Evolutionary conservation across 306 rosid species (phyloP).

Genomic region (Notholithocarpus densiflorus): DNA sequence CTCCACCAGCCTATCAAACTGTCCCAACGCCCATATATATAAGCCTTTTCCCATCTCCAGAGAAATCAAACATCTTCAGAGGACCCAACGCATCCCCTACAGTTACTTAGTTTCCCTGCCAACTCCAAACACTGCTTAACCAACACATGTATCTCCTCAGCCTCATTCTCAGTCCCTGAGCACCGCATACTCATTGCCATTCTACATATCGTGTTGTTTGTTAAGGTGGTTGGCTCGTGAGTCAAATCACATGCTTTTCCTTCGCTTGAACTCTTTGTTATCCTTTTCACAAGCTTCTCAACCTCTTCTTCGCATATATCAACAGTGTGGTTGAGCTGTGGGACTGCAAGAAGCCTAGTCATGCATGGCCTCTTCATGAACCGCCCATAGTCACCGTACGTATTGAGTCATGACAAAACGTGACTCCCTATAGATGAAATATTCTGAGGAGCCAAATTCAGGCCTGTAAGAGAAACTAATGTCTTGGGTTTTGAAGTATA

Average conservation of each 20-base stretch:
- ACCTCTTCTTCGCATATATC: slow-evolving; percentile 39
- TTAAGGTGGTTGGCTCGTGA: slow-evolving; percentile 28
- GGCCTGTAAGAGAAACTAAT: slow-evolving; percentile 46
- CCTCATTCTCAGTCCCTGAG: slow-evolving; percentile 29
- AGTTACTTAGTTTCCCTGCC: slow-evolving; percentile 45
- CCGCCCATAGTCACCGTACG: slow-evolving; percentile 58
- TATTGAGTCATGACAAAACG: slow-evolving; percentile 46
- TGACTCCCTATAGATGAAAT: slow-evolving; percentile 41
- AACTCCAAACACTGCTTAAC: slow-evolving; percentile 30
- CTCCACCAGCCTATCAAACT: slow-evolving; percentile 54
- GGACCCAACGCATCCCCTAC: slow-evolving; percentile 64
- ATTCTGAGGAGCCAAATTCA: slow-evolving; percentile 43
- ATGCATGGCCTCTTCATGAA: slow-evolving; percentile 62
- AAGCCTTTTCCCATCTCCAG: slow-evolving; percentile 49
- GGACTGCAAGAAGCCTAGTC: slow-evolving; percentile 45
- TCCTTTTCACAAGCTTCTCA: slow-evolving; percentile 29
- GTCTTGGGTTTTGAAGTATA: slow-evolving; percentile 44
- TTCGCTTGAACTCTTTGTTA: slow-evolving; percentile 18
- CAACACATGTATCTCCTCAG: slow-evolving; percentile 33
- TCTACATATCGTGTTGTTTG: slow-evolving; percentile 47
- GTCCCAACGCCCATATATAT: slow-evolving; percentile 6
- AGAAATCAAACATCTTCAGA: slow-evolving; percentile 51
- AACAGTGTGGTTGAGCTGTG: slow-evolving; percentile 26
- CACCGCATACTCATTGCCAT: slow-evolving; percentile 57
- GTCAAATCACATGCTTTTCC: slow-evolving; percentile 30